phyloP scores from a whole-genome alignment of 768 basidiomycete genomes.

The Russula dissimulans region DNA sequence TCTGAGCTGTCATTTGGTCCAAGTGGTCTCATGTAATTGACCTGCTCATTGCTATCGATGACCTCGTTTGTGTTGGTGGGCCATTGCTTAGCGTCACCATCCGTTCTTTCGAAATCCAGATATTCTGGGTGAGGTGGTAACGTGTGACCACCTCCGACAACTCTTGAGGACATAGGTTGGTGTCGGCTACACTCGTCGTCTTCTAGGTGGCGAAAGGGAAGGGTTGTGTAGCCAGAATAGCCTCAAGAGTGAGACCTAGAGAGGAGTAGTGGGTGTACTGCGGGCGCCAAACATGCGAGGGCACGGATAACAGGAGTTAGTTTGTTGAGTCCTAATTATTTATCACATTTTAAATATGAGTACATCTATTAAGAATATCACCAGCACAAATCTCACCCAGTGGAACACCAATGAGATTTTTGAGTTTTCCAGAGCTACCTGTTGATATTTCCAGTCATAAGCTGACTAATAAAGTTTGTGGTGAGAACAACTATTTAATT shows the following conservation, averaged over 20 bases:
- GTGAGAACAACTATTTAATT: too few relatives aligned
- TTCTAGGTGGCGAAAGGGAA: neutral
- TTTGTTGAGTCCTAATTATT: too few relatives aligned
- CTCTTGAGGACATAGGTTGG: constrained; percentile 15
- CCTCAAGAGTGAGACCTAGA: neutral
- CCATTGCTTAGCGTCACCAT: constrained; percentile 47
- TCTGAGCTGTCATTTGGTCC: constrained; percentile 40
- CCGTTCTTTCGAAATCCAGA: constrained; percentile 52
- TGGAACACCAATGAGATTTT: too few relatives aligned
- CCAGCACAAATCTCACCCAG: too few relatives aligned
- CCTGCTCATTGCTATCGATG: constrained; percentile 51
- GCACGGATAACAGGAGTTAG: too few relatives aligned
- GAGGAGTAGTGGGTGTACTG: neutral
- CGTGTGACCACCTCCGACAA: constrained; percentile 10
- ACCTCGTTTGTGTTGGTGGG: constrained; percentile 46
- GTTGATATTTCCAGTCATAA: too few relatives aligned
- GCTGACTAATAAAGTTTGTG: too few relatives aligned
- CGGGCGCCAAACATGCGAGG: neutral
- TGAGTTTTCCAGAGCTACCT: too few relatives aligned
- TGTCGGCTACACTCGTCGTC: neutral
- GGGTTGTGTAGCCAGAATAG: neutral
- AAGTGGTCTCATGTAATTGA: constrained; percentile 62
- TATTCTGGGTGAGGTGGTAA: constrained; percentile 47
- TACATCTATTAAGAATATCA: too few relatives aligned
- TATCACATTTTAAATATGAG: too few relatives aligned